Conservation (phyloP, 2,329 filamentous ascomycete species). For the Anisogramma anomala region DNA sequence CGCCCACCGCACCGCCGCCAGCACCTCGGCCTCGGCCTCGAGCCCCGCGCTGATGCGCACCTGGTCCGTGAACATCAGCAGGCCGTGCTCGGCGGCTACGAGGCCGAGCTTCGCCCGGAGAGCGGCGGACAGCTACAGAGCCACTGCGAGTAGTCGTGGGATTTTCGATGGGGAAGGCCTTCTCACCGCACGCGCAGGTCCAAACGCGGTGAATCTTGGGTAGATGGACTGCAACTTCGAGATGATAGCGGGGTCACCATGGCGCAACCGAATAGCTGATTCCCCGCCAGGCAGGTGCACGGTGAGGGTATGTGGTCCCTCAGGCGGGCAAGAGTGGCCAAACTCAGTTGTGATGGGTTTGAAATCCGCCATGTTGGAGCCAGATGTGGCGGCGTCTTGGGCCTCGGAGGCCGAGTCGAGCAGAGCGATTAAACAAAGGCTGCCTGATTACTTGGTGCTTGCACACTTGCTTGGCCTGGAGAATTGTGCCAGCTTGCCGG, state of each 20-base stretch:
- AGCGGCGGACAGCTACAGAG: constrained; percentile 25
- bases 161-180: no score
- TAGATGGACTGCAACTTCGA: constrained; percentile 31
- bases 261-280: constrained; percentile 29
- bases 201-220: constrained; percentile 34
- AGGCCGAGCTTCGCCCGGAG: constrained; percentile 23
- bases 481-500: no score
- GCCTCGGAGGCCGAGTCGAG: no score
- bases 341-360: constrained; percentile 22
- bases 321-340: constrained; percentile 35
- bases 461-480: no score
- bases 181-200: constrained; percentile 24
- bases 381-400: background rate
- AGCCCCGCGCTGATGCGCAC: constrained; percentile 37
- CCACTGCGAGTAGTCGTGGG: no score
- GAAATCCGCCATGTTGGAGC: constrained; percentile 2
- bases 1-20: constrained; percentile 28
- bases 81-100: constrained; percentile 19
- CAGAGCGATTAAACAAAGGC: no score
- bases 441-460: no score
- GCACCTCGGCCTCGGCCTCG: constrained; percentile 31
- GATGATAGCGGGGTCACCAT: constrained; percentile 29
- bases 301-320: constrained; percentile 36
- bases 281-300: constrained; percentile 35
- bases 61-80: constrained; percentile 26